Evolutionary conservation across 352 stramenopile species (phyloP).

Genomic region (Pythium grandisporangium): DNA sequence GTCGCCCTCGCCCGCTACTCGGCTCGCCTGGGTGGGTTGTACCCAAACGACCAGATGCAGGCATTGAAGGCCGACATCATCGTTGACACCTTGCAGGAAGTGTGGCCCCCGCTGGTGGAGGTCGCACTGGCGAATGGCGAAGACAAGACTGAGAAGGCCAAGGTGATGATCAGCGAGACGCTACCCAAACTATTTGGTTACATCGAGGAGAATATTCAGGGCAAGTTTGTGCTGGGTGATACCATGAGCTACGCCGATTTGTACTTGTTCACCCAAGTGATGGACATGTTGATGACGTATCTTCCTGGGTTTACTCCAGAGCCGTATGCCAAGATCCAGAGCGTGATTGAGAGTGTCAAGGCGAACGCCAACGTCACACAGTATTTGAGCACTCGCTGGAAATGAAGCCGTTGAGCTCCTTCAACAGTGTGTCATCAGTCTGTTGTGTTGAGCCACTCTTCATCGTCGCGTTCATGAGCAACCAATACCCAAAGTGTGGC

Average conservation of each 20-base stretch:
- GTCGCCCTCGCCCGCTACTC: conserved; percentile 51
- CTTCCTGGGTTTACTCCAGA: conserved; percentile 12
- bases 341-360: conserved; percentile 21
- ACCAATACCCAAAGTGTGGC: too few relatives aligned
- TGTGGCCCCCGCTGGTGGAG: conserved; percentile 13
- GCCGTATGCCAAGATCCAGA: conserved; percentile 26
- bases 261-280: conserved; percentile 27
- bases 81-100: conserved; percentile 23
- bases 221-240: conserved; percentile 27
- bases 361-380: conserved; percentile 17
- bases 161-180: conserved; percentile 15
- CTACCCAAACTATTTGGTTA: conserved; percentile 18
- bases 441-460: too few relatives aligned
- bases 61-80: conserved; percentile 33
- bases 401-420: too few relatives aligned
- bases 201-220: conserved; percentile 21
- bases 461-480: too few relatives aligned
- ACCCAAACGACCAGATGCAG: conserved; percentile 26
- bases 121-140: conserved; percentile 23
- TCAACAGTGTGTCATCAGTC: too few relatives aligned
- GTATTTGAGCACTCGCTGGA: conserved; percentile 21
- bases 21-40: conserved; percentile 30
- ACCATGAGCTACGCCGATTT: conserved; percentile 27
- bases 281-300: conserved; percentile 17
- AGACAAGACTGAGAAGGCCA: conserved; percentile 24